A percentile compares a stretch with the other conserved stretches of the same genome.
These are phyloP conservation scores for Mycena metata DNA, from an alignment of 768 basidiomycete genomes.

Conservation along the genomic window DNA sequence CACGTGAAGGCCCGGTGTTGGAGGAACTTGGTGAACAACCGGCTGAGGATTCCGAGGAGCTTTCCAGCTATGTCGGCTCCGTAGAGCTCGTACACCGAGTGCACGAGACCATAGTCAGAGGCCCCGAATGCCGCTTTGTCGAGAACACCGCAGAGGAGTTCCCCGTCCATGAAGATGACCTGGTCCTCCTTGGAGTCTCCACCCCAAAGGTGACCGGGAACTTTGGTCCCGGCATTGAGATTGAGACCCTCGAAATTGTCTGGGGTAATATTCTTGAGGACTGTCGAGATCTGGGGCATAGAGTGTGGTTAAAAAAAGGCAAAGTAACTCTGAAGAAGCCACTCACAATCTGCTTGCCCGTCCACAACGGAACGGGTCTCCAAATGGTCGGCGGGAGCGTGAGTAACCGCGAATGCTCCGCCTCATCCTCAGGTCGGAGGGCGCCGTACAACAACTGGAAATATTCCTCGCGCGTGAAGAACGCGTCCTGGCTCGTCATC, in stretches of 20 bases:
- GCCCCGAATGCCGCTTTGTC: slow-evolving; percentile 99
- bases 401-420: slow-evolving; percentile 70
- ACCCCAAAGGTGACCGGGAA: slow-evolving; percentile 90
- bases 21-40: slow-evolving; percentile 96
- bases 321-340: not conserved
- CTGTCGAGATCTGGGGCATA: slow-evolving; percentile 84
- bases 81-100: slow-evolving; percentile 96
- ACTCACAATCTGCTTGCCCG: slow-evolving; percentile 95
- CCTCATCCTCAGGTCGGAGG: slow-evolving; percentile 88
- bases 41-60: slow-evolving; percentile 92
- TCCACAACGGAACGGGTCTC: slow-evolving; percentile 94
- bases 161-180: slow-evolving; percentile 92
- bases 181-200: slow-evolving; percentile 85
- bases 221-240: slow-evolving; percentile 88
- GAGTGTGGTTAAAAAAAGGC: slow-evolving; percentile 7
- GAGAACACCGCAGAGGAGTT: slow-evolving; percentile 92
- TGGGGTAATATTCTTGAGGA: slow-evolving; percentile 93
- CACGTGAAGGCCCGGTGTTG: slow-evolving; percentile 98
- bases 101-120: slow-evolving; percentile 94
- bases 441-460: slow-evolving; percentile 97
- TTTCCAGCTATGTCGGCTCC: slow-evolving; percentile 91
- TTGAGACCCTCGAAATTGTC: slow-evolving; percentile 83
- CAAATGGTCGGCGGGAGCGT: slow-evolving; percentile 94
- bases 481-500: slow-evolving; percentile 97
- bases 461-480: slow-evolving; percentile 96